Percentiles rank a stretch among this genome's conserved stretches.
Evolutionary conservation across 2,329 filamentous ascomycete species (phyloP).

Genomic region (Diplodia scrobiculata): DNA sequence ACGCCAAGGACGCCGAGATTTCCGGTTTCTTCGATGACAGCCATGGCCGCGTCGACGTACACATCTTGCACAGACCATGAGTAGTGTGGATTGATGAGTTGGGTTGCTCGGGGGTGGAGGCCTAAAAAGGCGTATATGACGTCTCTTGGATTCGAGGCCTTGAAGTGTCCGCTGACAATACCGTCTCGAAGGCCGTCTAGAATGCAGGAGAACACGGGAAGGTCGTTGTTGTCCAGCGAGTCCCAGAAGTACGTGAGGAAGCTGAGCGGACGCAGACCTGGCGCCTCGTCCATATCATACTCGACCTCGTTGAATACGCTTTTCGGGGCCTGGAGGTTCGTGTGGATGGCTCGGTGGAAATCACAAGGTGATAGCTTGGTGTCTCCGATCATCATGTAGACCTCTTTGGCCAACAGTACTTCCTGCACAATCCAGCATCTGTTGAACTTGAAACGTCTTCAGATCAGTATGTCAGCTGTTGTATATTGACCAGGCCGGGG

Average conservation of each 20-base stretch:
- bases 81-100: slow-evolving; percentile 1
- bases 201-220: background rate
- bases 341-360: background rate
- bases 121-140: slow-evolving; percentile 10
- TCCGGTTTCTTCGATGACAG: background rate
- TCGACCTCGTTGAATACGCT: too few species aligned
- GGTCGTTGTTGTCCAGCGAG: background rate
- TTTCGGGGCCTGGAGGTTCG: background rate
- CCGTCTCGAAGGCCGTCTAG: background rate
- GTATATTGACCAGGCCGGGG: background rate
- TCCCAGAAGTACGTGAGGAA: slow-evolving; percentile 7
- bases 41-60: background rate
- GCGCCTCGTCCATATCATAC: background rate
- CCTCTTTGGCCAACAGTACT: slow-evolving; percentile 21
- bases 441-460: background rate
- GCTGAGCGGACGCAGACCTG: background rate
- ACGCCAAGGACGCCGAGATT: slow-evolving; percentile 5
- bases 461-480: background rate
- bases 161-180: background rate
- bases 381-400: slow-evolving; percentile 9
- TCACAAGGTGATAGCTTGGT: background rate
- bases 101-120: background rate
- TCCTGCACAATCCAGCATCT: slow-evolving; percentile 22
- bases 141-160: background rate
- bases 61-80: background rate